Evolutionary conservation across 2,329 filamentous ascomycete genomes (phyloP), one percentile per base, ranked within the genome.

Genomic region (Aschersonia sp.): DNA sequence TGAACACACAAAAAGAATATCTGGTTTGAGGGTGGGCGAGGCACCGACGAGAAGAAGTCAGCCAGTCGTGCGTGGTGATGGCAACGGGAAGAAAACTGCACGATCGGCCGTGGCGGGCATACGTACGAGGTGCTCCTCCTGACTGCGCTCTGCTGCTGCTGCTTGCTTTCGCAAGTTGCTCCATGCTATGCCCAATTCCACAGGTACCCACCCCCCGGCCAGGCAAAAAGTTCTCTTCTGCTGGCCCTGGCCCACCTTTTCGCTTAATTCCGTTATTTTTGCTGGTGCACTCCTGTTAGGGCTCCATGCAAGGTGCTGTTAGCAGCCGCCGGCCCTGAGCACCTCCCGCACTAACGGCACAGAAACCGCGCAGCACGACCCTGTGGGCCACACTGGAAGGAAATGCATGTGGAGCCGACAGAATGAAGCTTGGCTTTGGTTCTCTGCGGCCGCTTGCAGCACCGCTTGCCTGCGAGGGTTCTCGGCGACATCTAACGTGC

Each of bases 231-330:
- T 22, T 22, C 22, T 22, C 22, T 22, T 22, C 22, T 22, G 40
- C 10, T n/a, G 14, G 14, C 10, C 10, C 10, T 30, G 47, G 45
- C 47, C 48, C 51, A 47, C 45, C 47, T 43, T 47, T 50, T 54
- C 52, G 52, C 50, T 52, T 53, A 55, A 53, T 49, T 51, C 50
- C 50, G 48, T 47, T 50, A 54, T 52, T 51, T 55, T 57, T 55
- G 55, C 53, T 56, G 52, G 55, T 56, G 48, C 48, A 51, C 43
- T 47, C 40, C 5, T 48, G 49, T 56, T 57, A 57, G 55, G 55
- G 55, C 55, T 57, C 54, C 48, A 40, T 47, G 44, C 47, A 30
- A 41, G 14, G 32, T 22, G n/a, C 43, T 50, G 48, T 45, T 48
- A 50, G 42, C 40, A 22, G 30, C 5, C 30, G 6, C 30, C 32